Evolutionary conservation across 495 filamentous ascomycete species (phyloP), one percentile per base, ranked within the genome.

Genomic region (Xylaria castorea): DNA sequence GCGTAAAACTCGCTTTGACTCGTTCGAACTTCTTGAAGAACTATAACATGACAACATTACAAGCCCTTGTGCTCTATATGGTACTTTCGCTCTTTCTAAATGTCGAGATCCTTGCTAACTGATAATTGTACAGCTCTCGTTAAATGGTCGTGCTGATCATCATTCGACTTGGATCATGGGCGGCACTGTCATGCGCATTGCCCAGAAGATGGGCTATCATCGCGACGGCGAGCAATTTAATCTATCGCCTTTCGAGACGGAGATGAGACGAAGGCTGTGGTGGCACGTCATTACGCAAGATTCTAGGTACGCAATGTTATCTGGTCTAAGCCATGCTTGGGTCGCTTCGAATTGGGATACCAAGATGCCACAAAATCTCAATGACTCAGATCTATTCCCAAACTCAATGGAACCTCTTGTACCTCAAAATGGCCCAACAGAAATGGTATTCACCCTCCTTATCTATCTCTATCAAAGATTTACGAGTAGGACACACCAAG

Each of bases 401-500:
- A 78, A 80, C 14, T 87, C 89, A 74, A 85, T 81, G 14, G 81
- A 27, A n/a, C 78, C 80, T 0, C 81, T 87, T 5, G 78, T 77
- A 48, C 84, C 87, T 27, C 83, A 85, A 16, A 77, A 84, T 1
- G 89, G 90, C 0, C 80, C 88, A 0, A 90, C 90, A 7, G 90
- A 92, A 63, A 91, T 91, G 90, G 85, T 87, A 16, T 91, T 90
- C 73, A 86, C 85, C 74, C 79, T 89, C 12, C 76, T 90, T 18
- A 81, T 85, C 20, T 82, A 82, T 77, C 80, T 83, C 46, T 80
- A 86, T 30, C 83, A 83, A 30, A 75, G 83, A 51, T 85, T 87
- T 22, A 71, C 86, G 3, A 77, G 81, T 25, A 77, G 80, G 12
- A 78, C 61, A 11, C 57, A 51, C 46, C 75, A 75, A 12, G 79